Evolutionary conservation across 2,329 filamentous ascomycete species (phyloP).

Genomic region (Aspergillus novofumigatus): DNA sequence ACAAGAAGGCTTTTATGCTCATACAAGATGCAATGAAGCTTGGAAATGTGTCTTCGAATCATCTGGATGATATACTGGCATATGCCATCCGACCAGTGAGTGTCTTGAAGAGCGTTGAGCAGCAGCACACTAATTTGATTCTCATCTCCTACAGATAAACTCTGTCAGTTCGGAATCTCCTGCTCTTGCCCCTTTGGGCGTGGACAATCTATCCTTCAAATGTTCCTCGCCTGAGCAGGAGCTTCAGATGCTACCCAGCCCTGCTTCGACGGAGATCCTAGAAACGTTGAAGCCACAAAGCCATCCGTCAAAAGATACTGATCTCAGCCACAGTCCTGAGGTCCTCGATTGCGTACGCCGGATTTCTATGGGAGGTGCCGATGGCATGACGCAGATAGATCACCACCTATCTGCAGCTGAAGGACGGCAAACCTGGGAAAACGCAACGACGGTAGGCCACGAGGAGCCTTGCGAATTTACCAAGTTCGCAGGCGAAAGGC

Average conservation of each 20-base stretch:
- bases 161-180: neutral
- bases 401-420: neutral
- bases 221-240: conserved; percentile 1
- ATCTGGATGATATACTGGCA: conserved; percentile 19
- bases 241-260: conserved; percentile 12
- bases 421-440: neutral
- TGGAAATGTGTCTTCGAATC: conserved; percentile 17
- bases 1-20: conserved; percentile 16
- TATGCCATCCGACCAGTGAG: conserved; percentile 15
- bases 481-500: neutral
- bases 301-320: neutral
- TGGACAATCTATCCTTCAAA: neutral
- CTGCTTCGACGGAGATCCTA: conserved; percentile 1
- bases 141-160: neutral
- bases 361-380: neutral
- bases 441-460: neutral
- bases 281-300: neutral
- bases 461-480: neutral
- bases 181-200: conserved; percentile 2
- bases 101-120: conserved; percentile 12
- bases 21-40: conserved; percentile 27
- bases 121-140: neutral
- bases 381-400: neutral
- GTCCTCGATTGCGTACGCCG: neutral
- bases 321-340: neutral